These are phyloP conservation scores for Canavalia gladiata DNA, from an alignment of 306 rosid species.

Conservation along the genomic window DNA sequence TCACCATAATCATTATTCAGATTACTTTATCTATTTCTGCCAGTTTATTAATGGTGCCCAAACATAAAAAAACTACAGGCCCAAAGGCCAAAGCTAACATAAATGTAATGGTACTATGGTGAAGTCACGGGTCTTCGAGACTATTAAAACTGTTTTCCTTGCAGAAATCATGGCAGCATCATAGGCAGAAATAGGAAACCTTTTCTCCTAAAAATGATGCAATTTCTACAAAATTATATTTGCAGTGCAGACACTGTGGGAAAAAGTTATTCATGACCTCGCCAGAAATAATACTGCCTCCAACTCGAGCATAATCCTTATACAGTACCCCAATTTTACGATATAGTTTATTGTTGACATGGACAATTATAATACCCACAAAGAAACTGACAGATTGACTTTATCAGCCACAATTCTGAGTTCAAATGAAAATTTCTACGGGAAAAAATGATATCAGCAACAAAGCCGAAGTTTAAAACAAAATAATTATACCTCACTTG, in stretches of 20 bases:
- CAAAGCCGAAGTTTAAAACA: constrained; percentile 24
- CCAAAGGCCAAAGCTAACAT: neutral
- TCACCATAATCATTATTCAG: constrained; percentile 26
- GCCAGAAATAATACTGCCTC: neutral
- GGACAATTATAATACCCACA: neutral
- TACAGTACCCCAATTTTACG: neutral
- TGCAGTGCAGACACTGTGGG: neutral
- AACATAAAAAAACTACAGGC: constrained; percentile 13
- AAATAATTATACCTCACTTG: constrained; percentile 68
- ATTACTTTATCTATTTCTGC: neutral
- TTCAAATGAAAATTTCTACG: neutral
- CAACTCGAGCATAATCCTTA: constrained; percentile 10
- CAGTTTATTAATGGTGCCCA: constrained; percentile 12
- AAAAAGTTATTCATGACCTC: neutral
- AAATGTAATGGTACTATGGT: neutral
- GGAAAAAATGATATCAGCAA: neutral
- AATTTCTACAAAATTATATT: constrained; percentile 3
- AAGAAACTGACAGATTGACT: constrained; percentile 21
- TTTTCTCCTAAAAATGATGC: neutral
- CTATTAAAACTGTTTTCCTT: neutral
- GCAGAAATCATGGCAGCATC: neutral
- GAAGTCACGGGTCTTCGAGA: neutral
- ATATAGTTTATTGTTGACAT: neutral
- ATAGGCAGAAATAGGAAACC: neutral
- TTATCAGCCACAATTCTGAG: constrained; percentile 5